Evolutionary conservation across 164 flowering plant genomes (phyloP), one percentile per base, ranked within the genome.

Genomic region (Chimonanthus salicifolius): DNA sequence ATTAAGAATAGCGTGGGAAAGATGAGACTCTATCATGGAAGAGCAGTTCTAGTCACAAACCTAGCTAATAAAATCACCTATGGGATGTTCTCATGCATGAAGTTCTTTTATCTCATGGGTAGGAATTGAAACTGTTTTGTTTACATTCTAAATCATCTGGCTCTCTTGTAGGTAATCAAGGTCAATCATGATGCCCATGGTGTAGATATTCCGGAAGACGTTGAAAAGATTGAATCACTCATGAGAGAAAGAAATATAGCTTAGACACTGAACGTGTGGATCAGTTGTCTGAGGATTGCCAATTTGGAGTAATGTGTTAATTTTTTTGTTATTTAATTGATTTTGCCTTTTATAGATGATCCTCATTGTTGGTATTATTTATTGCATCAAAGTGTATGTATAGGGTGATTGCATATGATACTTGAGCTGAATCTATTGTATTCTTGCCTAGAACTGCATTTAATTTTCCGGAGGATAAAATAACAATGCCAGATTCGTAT

Each of bases 171-270:
- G 86, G 86, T 84, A 63, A 80, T 84, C 74, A 84, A 82, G 79
- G 86, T 84, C 7, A 71, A 82, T 33, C 86, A 84, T 58, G 84
- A 84, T 15, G 83, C 84, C 44, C 86, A 84, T 75, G 86, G 86
- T 49, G 83, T 84, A 43, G 84, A 84, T 68, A 75, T 78, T 46
- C 86, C 83, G 20, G 82, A 78, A 74, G 86, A 84, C 73, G 84
- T 84, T 51, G 84, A 77, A 49, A 84, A 82, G 78, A 82, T 84
- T 21, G 85, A 83, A 68, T 49, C 74, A 18, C 71, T 82, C 15
- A 80, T 84, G 84, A 80, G 75, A 45, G 82, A 82, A 68, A 83
- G 78, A 71, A 83, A 83, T 64, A 51, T 83, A 58, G 62, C 77
- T 4, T 81, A 74, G 62, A 54, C 16, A 54, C 4, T 54, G 60